Conservation (phyloP, 768 basidiomycete species). For the Trametes punicea region DNA sequence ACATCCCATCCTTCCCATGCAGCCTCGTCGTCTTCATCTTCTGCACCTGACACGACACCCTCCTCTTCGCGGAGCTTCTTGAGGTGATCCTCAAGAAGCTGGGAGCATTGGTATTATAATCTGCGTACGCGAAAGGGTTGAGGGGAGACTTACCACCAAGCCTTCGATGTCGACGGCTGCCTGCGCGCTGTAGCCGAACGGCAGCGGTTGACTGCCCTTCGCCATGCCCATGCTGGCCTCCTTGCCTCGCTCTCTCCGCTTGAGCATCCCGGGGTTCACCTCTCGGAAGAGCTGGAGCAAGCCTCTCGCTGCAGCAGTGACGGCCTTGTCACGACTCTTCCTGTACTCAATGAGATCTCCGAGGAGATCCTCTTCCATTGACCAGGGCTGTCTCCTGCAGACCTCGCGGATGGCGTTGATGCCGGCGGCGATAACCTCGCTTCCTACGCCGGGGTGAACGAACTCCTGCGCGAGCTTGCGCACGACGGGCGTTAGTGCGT, state of each 20-base stretch:
- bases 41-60: slow-evolving; percentile 43
- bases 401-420: slow-evolving; percentile 93
- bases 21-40: slow-evolving; percentile 55
- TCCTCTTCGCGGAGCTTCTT: slow-evolving; percentile 65
- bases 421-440: slow-evolving; percentile 95
- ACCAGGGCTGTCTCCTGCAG: slow-evolving; percentile 93
- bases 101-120: not conserved
- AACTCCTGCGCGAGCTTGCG: slow-evolving; percentile 94
- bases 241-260: slow-evolving; percentile 88
- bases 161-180: slow-evolving; percentile 88
- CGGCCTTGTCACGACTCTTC: slow-evolving; percentile 93
- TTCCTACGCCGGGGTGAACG: slow-evolving; percentile 94
- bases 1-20: slow-evolving; percentile 91
- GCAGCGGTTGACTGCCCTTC: slow-evolving; percentile 61
- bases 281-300: slow-evolving; percentile 91
- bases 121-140: not conserved
- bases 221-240: slow-evolving; percentile 76
- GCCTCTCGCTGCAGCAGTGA: slow-evolving; percentile 85
- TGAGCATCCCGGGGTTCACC: slow-evolving; percentile 91
- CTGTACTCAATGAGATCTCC: slow-evolving; percentile 92
- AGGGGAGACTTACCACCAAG: slow-evolving; percentile 56
- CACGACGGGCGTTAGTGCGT: slow-evolving; percentile 84
- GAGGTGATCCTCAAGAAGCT: slow-evolving; percentile 90
- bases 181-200: slow-evolving; percentile 77
- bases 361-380: slow-evolving; percentile 92